Evolutionary conservation across 345 rosid species (phyloP).

Genomic region (Populus euphratica): DNA sequence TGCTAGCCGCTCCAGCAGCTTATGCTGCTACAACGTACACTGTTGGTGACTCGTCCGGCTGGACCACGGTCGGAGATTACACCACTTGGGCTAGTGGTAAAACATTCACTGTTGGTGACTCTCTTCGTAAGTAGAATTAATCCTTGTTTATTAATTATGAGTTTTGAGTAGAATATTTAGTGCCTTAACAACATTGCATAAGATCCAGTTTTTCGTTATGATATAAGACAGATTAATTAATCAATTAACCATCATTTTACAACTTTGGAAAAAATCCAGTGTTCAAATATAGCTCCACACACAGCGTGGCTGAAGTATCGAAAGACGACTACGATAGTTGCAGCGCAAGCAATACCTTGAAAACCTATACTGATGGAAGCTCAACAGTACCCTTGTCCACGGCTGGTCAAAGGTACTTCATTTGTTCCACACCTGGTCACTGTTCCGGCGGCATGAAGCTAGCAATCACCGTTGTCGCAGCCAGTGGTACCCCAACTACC

Average conservation of each 20-base stretch:
- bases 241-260: background rate
- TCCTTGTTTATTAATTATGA: background rate
- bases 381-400: constrained; percentile 17
- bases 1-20: constrained; percentile 34
- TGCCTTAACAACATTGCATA: background rate
- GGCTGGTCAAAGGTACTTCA: constrained; percentile 40
- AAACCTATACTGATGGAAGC: constrained; percentile 31
- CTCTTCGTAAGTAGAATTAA: constrained; percentile 27
- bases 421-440: constrained; percentile 45
- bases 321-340: constrained; percentile 36
- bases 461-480: constrained; percentile 30
- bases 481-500: constrained; percentile 6
- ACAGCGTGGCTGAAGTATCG: constrained; percentile 34
- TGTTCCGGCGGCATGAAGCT: constrained; percentile 55
- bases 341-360: constrained; percentile 20
- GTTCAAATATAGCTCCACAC: constrained; percentile 32
- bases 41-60: constrained; percentile 42
- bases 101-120: constrained; percentile 45
- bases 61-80: constrained; percentile 32
- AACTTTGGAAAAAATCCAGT: constrained; percentile 21
- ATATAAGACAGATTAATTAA: background rate
- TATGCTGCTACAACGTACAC: constrained; percentile 24
- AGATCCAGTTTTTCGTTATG: background rate
- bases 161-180: background rate
- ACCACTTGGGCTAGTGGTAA: constrained; percentile 31